Base-by-base conservation (phyloP, 176 grass and related monocot species). In the Phoenix dactylifera region DNA sequence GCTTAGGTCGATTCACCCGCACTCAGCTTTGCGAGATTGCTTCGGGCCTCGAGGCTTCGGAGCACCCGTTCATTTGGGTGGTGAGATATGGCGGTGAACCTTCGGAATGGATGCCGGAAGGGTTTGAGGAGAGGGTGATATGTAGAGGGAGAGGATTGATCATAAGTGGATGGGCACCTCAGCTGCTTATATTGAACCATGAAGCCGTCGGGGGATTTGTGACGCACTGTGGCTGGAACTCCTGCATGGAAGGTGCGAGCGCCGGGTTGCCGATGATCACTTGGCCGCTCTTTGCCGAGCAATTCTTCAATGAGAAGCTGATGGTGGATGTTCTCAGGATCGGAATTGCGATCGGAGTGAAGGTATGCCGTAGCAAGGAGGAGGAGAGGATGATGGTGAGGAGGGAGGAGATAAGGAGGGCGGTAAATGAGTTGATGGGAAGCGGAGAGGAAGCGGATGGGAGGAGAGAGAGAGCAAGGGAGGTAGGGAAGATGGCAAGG, bases 171-270 rank as follows among this genome's bases (percentile, higher is more conserved):
- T 67, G 65, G 65, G 65, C 65, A 12, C 65, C 65, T 6, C 65
- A 67, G 12, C 65, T 67, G 16, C 25, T 35, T 16, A 35, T 67
- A 35, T 18, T 67, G 51, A 67, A 67, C 9, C 65, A 67, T n/a
- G 51, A 54, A 10, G 51, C 65, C 6, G 65, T 67, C 26, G 65
- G 65, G 51, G 65, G 65, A 18, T 67, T 67, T 26, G 25, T 67
- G 65, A 67, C 65, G 51, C 65, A 67, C 7, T 67, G 65, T 26
- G 65, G 65, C 16, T 67, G 65, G 65, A 67, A 67, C 6, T 67
- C 65, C 3, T 67, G 51, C 65, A 3, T 67, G 4, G 65, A 67
- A 32, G 51, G 49, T 9, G 52, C 30, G 17, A 32, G 23, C 12
- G 65, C 65, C 24, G 65, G 65, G 0, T 7, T 67, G 51, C 65